These are phyloP conservation scores for Penicillium palitans DNA, from an alignment of 2,329 filamentous ascomycete species.

Conservation along the genomic window DNA sequence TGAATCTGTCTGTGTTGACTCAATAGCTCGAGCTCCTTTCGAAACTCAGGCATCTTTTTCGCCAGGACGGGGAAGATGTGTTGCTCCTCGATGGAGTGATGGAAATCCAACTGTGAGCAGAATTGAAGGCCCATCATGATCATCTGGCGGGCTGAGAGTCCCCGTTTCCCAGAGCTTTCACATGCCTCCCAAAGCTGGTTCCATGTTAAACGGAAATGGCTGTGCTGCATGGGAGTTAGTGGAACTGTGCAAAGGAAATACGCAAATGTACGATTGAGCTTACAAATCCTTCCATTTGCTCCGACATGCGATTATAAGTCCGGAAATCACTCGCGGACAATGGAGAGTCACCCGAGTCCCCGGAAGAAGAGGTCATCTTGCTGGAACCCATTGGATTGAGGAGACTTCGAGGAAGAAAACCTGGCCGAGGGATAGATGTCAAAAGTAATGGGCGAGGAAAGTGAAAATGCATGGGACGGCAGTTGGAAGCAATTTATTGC, in stretches of 20 bases:
- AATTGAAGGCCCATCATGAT: conserved; percentile 69
- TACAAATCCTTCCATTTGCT: conserved; percentile 73
- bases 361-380: not conserved
- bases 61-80: conserved; percentile 79
- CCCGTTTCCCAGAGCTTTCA: conserved; percentile 54
- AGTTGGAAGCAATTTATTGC: conserved; percentile 17
- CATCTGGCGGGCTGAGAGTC: conserved; percentile 69
- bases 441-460: conserved; percentile 7
- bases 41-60: conserved; percentile 75
- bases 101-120: conserved; percentile 66
- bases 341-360: conserved; percentile 37
- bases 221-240: conserved; percentile 57
- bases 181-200: conserved; percentile 68
- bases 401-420: conserved; percentile 1
- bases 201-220: conserved; percentile 74
- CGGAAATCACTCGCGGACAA: conserved; percentile 67
- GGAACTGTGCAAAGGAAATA: not conserved
- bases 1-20: conserved; percentile 79
- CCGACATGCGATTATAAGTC: conserved; percentile 70
- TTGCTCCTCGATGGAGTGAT: conserved; percentile 81
- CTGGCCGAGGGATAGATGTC: conserved; percentile 4
- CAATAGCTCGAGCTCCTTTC: conserved; percentile 63
- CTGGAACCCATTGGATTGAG: conserved; percentile 10
- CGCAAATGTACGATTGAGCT: conserved; percentile 27
- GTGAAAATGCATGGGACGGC: conserved; percentile 22